Conservation (phyloP, 495 filamentous ascomycete species). For the Penicillium coprophilum region DNA sequence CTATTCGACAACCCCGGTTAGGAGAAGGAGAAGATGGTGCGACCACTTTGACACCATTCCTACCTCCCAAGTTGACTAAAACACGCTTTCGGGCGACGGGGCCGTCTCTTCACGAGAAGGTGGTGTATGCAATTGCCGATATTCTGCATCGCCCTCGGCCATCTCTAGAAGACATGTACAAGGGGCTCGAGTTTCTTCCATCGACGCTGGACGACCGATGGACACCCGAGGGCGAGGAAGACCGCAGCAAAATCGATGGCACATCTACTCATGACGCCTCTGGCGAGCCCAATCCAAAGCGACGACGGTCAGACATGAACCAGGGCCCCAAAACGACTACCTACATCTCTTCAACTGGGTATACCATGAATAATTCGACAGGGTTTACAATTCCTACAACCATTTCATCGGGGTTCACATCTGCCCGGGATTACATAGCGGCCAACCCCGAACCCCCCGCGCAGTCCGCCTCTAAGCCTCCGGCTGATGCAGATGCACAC, state of each 20-base stretch:
- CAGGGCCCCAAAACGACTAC: conserved; percentile 24
- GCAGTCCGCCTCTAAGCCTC: conserved; percentile 7
- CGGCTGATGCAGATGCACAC: conserved; percentile 3
- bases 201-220: conserved; percentile 63
- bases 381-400: conserved; percentile 38
- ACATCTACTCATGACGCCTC: conserved; percentile 18
- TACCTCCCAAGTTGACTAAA: conserved; percentile 49
- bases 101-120: conserved; percentile 53
- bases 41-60: conserved; percentile 62
- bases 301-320: conserved; percentile 35
- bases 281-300: conserved; percentile 34
- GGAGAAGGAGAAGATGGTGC: conserved; percentile 48
- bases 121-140: conserved; percentile 59
- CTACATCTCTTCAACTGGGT: conserved; percentile 24
- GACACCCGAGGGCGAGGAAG: conserved; percentile 58
- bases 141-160: conserved; percentile 63
- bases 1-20: conserved; percentile 60
- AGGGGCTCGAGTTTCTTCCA: conserved; percentile 42
- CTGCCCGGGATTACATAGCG: conserved; percentile 46
- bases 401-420: conserved; percentile 39
- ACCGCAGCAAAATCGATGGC: conserved; percentile 35
- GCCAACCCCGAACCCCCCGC: conserved; percentile 14
- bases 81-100: conserved; percentile 56
- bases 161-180: conserved; percentile 45
- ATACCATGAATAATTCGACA: conserved; percentile 33